Conservation (phyloP, 2,329 filamentous ascomycete species). For the Botryosphaeria dothidea region DNA sequence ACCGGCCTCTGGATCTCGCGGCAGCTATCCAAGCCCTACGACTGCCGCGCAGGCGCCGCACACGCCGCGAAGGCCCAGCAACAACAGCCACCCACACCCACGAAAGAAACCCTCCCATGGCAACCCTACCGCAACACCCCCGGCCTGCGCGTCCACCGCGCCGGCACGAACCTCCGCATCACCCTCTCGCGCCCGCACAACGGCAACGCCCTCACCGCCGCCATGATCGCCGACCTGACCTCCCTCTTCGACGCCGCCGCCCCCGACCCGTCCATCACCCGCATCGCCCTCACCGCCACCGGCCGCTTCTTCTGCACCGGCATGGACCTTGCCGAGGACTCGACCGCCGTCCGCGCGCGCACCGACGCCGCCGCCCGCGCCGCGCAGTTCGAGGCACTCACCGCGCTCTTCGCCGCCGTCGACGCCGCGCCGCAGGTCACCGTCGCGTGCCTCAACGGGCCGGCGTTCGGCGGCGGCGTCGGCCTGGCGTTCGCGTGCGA, state of each 20-base stretch:
- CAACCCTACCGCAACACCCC: too few relatives aligned
- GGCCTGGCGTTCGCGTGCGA: conserved; percentile 48
- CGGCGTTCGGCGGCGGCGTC: conserved; percentile 47
- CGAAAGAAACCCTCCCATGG: too few relatives aligned
- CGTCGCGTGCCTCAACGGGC: conserved; percentile 45
- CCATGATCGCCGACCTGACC: conserved; percentile 39
- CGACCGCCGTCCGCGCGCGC: conserved; percentile 24
- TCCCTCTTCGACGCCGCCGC: conserved; percentile 28
- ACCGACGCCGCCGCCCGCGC: background rate
- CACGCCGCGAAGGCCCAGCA: background rate
- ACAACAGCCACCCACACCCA: too few relatives aligned
- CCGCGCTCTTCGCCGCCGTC: conserved; percentile 39
- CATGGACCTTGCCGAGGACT: conserved; percentile 38
- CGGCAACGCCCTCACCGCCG: conserved; percentile 41
- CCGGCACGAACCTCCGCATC: conserved; percentile 33
- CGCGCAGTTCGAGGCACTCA: conserved; percentile 21
- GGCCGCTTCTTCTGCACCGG: conserved; percentile 47
- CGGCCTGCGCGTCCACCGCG: conserved; percentile 31
- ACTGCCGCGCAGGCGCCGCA: conserved; percentile 27
- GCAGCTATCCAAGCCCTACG: conserved; percentile 24
- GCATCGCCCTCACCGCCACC: conserved; percentile 37
- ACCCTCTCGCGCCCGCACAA: conserved; percentile 39
- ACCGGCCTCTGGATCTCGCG: conserved; percentile 29
- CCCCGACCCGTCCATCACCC: conserved; percentile 31
- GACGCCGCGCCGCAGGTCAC: conserved; percentile 44